These are phyloP conservation scores for Kalmusia sp. DNA, from an alignment of 2,329 filamentous ascomycete genomes.

Conservation along the genomic window DNA sequence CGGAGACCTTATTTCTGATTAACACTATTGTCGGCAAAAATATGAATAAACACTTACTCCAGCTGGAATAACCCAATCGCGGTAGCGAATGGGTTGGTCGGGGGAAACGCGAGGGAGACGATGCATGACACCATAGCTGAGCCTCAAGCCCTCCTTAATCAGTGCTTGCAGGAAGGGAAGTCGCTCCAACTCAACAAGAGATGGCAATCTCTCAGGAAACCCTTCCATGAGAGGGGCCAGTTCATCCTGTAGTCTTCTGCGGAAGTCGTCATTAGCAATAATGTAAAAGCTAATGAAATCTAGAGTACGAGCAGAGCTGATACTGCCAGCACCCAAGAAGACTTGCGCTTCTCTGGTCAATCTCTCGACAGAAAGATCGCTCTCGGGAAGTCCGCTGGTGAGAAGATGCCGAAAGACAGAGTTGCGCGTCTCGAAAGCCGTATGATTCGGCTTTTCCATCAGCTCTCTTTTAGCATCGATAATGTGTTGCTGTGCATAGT, in stretches of 20 bases:
- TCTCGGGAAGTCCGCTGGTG: slow-evolving; percentile 19
- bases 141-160: slow-evolving; percentile 20
- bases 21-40: too few species aligned
- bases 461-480: slow-evolving; percentile 8
- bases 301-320: slow-evolving; percentile 11
- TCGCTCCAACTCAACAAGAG: slow-evolving; percentile 12
- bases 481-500: slow-evolving; percentile 4
- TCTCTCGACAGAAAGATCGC: slow-evolving; percentile 18
- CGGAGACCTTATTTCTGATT: slow-evolving; percentile 1
- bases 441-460: not conserved
- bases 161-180: slow-evolving; percentile 16
- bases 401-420: slow-evolving; percentile 8
- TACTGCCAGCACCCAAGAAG: slow-evolving; percentile 20
- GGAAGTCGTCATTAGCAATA: slow-evolving; percentile 3
- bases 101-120: slow-evolving; percentile 15
- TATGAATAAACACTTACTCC: too few species aligned
- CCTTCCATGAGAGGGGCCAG: slow-evolving; percentile 9
- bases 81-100: slow-evolving; percentile 8
- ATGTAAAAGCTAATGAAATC: slow-evolving; percentile 14
- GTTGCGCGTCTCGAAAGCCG: not conserved
- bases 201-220: slow-evolving; percentile 4
- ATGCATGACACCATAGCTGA: slow-evolving; percentile 15
- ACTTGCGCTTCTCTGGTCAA: slow-evolving; percentile 29
- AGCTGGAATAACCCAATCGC: slow-evolving; percentile 11
- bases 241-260: slow-evolving; percentile 8